phyloP scores from a whole-genome alignment of 768 basidiomycete genomes.

The Mycena belliarum region DNA sequence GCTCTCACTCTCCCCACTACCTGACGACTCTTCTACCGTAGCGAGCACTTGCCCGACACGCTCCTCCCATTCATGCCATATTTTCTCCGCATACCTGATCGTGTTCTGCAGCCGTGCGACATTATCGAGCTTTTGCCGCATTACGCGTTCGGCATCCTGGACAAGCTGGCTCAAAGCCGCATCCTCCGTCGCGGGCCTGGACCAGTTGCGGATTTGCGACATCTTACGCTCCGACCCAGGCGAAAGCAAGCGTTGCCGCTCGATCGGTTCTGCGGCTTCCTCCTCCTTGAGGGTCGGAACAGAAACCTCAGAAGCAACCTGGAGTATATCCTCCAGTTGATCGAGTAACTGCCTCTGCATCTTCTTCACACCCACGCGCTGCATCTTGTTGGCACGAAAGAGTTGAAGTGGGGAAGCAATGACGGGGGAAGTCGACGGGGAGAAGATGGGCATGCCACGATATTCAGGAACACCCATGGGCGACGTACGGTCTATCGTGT shows the following conservation, averaged over 20 bases:
- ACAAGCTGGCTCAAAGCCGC: conserved; percentile 79
- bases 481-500: conserved; percentile 74
- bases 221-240: conserved; percentile 89
- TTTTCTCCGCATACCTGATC: conserved; percentile 94
- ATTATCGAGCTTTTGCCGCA: conserved; percentile 92
- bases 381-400: conserved; percentile 77
- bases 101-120: conserved; percentile 97
- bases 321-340: conserved; percentile 84
- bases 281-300: conserved; percentile 91
- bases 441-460: conserved; percentile 83
- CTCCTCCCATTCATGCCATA: conserved; percentile 96
- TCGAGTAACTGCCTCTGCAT: conserved; percentile 80
- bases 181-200: conserved; percentile 83
- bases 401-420: conserved; percentile 76
- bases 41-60: conserved; percentile 72
- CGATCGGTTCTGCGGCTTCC: conserved; percentile 87
- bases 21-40: conserved; percentile 45
- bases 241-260: conserved; percentile 87
- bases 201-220: conserved; percentile 82
- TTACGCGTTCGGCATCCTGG: conserved; percentile 85
- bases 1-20: conserved; percentile 30
- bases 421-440: conserved; percentile 69
- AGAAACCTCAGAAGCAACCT: conserved; percentile 77
- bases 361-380: conserved; percentile 77
- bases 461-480: conserved; percentile 74